phyloP scores from a whole-genome alignment of 768 basidiomycete genomes.

The Psilocybe sp. region DNA sequence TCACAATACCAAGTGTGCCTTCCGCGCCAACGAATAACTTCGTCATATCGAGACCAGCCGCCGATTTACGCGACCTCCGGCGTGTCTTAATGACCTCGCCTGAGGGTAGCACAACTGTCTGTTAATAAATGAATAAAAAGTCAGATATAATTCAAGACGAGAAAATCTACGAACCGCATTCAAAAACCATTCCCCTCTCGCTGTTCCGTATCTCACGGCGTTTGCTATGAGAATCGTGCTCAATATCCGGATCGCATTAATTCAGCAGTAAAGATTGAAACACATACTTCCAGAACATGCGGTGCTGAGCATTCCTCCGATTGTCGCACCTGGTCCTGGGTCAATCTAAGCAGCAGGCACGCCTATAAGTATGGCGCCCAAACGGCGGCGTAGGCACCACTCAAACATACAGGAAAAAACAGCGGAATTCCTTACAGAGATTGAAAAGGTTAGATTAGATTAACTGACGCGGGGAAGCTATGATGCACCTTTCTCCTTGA shows the following conservation, averaged over 20 bases:
- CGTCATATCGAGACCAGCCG: slow-evolving; percentile 82
- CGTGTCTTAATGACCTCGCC: slow-evolving; percentile 93
- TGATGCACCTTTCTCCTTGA: slow-evolving; percentile 54
- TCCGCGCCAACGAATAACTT: slow-evolving; percentile 84
- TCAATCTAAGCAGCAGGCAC: slow-evolving; percentile 48
- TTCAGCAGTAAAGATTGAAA: neutral
- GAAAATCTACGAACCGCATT: slow-evolving; percentile 52
- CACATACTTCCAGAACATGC: slow-evolving; percentile 78
- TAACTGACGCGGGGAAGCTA: neutral
- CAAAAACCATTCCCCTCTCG: slow-evolving; percentile 80
- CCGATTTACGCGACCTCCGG: slow-evolving; percentile 70
- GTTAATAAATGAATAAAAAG: neutral
- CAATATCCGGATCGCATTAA: neutral
- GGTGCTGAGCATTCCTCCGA: slow-evolving; percentile 85
- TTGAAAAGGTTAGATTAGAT: neutral
- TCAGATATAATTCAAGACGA: neutral
- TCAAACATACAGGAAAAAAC: slow-evolving; percentile 70
- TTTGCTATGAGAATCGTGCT: slow-evolving; percentile 43
- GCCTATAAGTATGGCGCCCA: neutral
- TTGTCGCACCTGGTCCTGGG: slow-evolving; percentile 75
- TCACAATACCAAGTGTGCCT: slow-evolving; percentile 81
- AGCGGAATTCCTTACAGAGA: slow-evolving; percentile 56
- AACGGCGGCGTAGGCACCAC: neutral
- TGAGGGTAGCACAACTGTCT: slow-evolving; percentile 87
- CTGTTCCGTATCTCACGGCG: slow-evolving; percentile 85